Base-by-base conservation (phyloP, 352 stramenopile genomes). In the Thalassiosira hispida region DNA sequence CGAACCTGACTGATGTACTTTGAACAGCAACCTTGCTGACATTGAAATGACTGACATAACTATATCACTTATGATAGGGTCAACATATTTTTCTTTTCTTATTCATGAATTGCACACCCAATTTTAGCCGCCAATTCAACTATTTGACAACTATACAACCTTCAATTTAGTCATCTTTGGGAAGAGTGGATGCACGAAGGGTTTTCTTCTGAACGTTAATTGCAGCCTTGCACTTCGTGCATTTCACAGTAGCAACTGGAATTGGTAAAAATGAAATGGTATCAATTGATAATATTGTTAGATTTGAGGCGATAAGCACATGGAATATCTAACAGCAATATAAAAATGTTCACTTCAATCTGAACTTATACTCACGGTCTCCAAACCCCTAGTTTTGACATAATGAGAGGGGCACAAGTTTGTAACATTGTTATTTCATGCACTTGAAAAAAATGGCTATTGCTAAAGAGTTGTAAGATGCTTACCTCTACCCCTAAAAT, bases 401-500 rank as follows among this genome's bases (percentile, higher is more conserved):
- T 29, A 7, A 29, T 47, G 29, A 46, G 14, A 12, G 12, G 12
- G 22, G 23, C 23, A 14, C 5, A 25, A 40, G 16, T 47, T 12
- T 25, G n/a, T 46, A 0, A 38, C 3, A 38, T 38, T 38, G 31
- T 3, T 38, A 38, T 38, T 38, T 8, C 31, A 38, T n/a, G n/a
- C n/a, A n/a, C n/a, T n/a, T n/a, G n/a, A n/a, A n/a, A n/a, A n/a
- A n/a, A n/a, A n/a, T n/a, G n/a, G n/a, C n/a, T n/a, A n/a, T n/a
- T n/a, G n/a, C n/a, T n/a, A n/a, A n/a, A n/a, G n/a, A n/a, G n/a
- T n/a, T n/a, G n/a, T n/a, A n/a, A n/a, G n/a, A n/a, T n/a, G n/a
- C 91, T 91, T 70, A 88, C 91, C 74, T 95, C 79, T 0, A 95
- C 90, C 59, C 90, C 90, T n/a, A 96, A 73, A 74, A 96, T 94